Conservation (phyloP, 2,329 filamentous ascomycete genomes). For the Calonectria leucothoes region DNA sequence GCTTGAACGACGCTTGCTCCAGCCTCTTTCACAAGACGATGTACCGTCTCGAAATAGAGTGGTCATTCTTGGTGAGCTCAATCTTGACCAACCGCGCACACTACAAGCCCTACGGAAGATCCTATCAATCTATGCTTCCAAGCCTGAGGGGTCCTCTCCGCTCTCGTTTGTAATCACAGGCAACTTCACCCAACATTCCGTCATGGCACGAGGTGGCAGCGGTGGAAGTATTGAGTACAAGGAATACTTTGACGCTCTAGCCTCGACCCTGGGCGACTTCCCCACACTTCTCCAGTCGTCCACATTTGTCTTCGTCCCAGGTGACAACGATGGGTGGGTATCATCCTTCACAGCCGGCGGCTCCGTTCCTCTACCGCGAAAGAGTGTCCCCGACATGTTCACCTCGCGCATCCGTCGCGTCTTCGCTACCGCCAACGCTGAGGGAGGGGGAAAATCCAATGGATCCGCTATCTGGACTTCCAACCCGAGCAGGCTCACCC, state of each 20-base stretch:
- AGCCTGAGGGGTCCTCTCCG: slow-evolving; percentile 74
- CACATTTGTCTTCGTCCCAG: slow-evolving; percentile 93
- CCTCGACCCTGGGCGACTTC: slow-evolving; percentile 85
- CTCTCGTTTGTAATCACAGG: slow-evolving; percentile 86
- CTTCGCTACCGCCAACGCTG: slow-evolving; percentile 82
- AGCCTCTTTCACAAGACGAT: slow-evolving; percentile 48
- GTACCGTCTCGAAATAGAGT: slow-evolving; percentile 62
- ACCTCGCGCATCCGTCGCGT: slow-evolving; percentile 86
- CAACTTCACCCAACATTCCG: slow-evolving; percentile 79
- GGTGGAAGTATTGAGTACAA: slow-evolving; percentile 95
- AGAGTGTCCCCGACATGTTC: slow-evolving; percentile 86
- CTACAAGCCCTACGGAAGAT: slow-evolving; percentile 85
- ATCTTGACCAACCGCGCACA: slow-evolving; percentile 85
- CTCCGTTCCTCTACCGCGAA: slow-evolving; percentile 75
- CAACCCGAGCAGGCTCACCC: slow-evolving; percentile 83
- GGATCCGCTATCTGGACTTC: slow-evolving; percentile 84
- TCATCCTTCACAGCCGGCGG: slow-evolving; percentile 85
- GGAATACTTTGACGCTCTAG: slow-evolving; percentile 91
- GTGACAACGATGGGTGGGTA: slow-evolving; percentile 97
- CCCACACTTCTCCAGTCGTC: slow-evolving; percentile 81
- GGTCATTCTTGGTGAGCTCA: slow-evolving; percentile 86
- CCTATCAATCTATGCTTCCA: slow-evolving; percentile 77
- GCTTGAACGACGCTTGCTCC: slow-evolving; percentile 77
- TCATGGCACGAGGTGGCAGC: slow-evolving; percentile 75
- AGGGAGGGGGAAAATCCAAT: slow-evolving; percentile 63